These are phyloP conservation scores for Penicillium sp. DNA, from an alignment of 2,329 filamentous ascomycete genomes.

Conservation along the genomic window DNA sequence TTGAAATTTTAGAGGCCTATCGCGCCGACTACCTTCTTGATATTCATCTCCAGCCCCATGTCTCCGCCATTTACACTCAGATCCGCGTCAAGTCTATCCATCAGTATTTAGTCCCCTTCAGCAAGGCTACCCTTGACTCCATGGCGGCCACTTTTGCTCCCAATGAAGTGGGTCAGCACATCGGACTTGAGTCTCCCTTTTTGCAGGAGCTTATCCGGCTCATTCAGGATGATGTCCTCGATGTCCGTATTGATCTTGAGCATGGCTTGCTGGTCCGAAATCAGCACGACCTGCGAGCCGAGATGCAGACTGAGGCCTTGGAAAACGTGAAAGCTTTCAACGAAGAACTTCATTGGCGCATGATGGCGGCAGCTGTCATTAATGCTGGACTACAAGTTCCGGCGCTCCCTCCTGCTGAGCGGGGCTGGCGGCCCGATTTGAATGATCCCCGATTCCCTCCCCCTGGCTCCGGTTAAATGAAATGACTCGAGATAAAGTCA, in stretches of 20 bases:
- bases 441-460: not conserved
- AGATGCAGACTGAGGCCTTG: conserved; percentile 71
- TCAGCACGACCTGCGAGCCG: conserved; percentile 63
- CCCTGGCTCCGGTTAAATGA: not conserved
- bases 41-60: conserved; percentile 75
- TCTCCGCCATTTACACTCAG: conserved; percentile 67
- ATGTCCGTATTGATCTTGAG: conserved; percentile 82
- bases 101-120: conserved; percentile 90
- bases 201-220: conserved; percentile 70
- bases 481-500: not conserved
- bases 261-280: conserved; percentile 76
- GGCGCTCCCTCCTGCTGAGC: conserved; percentile 22
- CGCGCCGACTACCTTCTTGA: conserved; percentile 87
- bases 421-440: not conserved
- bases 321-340: conserved; percentile 71
- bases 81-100: conserved; percentile 91
- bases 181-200: conserved; percentile 56
- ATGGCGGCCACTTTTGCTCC: conserved; percentile 75
- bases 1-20: conserved; percentile 79
- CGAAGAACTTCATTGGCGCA: conserved; percentile 70
- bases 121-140: conserved; percentile 76
- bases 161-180: conserved; percentile 45
- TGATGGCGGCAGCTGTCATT: conserved; percentile 75
- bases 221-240: conserved; percentile 70
- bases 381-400: conserved; percentile 74